Percentiles rank a stretch among this genome's conserved stretches.
These are phyloP conservation scores for Irpex lacteus DNA, from an alignment of 1,284 basidiomycete species.

Conservation along the genomic window DNA sequence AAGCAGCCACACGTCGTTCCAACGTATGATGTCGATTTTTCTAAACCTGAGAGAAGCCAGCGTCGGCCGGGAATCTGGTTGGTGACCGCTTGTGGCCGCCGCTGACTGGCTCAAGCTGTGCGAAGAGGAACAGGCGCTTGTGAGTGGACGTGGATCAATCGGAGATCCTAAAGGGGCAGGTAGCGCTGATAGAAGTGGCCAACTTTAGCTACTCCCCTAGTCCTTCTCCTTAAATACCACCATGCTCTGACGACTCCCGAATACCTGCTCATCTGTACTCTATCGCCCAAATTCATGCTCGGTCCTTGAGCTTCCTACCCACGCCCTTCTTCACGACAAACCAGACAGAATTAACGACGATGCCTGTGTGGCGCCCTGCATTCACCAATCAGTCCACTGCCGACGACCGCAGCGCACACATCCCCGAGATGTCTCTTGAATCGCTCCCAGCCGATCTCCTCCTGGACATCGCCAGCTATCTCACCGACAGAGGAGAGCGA, in stretches of 20 bases:
- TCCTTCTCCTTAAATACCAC: background rate
- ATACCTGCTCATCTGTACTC: background rate
- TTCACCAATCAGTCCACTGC: background rate
- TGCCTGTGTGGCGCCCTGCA: background rate
- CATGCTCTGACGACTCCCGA: background rate
- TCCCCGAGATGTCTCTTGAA: background rate
- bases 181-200: background rate
- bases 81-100: too few species aligned
- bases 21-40: too few species aligned
- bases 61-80: too few species aligned
- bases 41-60: too few species aligned
- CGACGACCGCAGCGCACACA: background rate
- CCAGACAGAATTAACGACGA: background rate
- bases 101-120: too few species aligned
- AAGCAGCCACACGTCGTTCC: too few species aligned
- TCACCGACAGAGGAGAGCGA: conserved; percentile 50
- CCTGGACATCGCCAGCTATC: conserved; percentile 55
- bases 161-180: background rate
- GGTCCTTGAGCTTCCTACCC: background rate
- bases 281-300: background rate
- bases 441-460: conserved; percentile 44
- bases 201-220: background rate
- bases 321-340: background rate
- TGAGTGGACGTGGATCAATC: background rate
- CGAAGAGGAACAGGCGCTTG: background rate